These are phyloP conservation scores for Debaryomyces fabryi DNA, from an alignment of 1,139 yeast genomes.

Conservation along the genomic window DNA sequence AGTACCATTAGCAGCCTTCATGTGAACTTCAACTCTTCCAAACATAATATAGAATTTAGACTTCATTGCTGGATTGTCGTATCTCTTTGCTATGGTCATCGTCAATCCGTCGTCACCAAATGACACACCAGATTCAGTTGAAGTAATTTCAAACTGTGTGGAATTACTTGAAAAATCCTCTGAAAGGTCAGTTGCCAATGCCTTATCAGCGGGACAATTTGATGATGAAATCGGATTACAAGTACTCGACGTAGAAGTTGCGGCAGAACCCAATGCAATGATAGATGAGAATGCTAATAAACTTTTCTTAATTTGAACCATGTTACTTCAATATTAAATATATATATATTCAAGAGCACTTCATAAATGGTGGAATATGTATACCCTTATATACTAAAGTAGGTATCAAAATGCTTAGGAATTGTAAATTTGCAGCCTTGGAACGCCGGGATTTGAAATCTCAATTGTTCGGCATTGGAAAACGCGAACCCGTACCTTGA, in stretches of 20 bases:
- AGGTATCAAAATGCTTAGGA: neutral
- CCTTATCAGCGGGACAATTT: conserved; percentile 45
- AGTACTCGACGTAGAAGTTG: conserved; percentile 13
- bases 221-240: conserved; percentile 34
- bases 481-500: conserved; percentile 7
- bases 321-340: neutral
- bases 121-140: conserved; percentile 23
- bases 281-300: neutral
- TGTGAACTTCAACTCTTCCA: conserved; percentile 70
- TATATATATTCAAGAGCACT: neutral
- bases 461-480: neutral
- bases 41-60: conserved; percentile 80
- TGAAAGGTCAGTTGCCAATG: conserved; percentile 53
- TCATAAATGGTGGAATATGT: neutral
- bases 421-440: conserved; percentile 6
- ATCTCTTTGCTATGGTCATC: conserved; percentile 56
- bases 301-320: conserved; percentile 3
- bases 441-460: neutral
- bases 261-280: conserved; percentile 9
- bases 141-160: conserved; percentile 28
- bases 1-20: conserved; percentile 68
- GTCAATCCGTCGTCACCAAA: conserved; percentile 52
- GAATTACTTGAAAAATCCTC: conserved; percentile 49
- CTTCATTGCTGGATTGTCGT: conserved; percentile 69
- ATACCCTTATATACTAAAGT: neutral